Percentiles rank a stretch among this genome's conserved stretches.
Conservation (phyloP, 148 eudicot genomes). For the Dysphania ambrosioides region DNA sequence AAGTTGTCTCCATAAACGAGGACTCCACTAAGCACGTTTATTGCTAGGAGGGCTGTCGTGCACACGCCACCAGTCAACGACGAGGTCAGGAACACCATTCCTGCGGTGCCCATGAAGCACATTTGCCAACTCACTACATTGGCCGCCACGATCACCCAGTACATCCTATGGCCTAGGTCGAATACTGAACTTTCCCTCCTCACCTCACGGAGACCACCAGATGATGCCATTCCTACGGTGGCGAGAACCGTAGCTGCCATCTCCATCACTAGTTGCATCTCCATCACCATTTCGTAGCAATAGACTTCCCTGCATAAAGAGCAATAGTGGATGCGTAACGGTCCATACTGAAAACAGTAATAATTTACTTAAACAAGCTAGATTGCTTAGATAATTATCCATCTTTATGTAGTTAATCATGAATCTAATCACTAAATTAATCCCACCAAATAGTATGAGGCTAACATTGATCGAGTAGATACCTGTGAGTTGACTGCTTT, state of each 20-base stretch:
- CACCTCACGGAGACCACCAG: slow-evolving; percentile 60
- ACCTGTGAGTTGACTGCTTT: not conserved
- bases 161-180: slow-evolving; percentile 45
- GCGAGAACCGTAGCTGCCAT: slow-evolving; percentile 57
- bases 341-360: not conserved
- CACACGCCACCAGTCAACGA: slow-evolving; percentile 69
- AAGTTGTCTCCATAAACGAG: slow-evolving; percentile 62
- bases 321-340: not conserved
- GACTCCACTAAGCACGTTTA: slow-evolving; percentile 64
- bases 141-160: slow-evolving; percentile 39
- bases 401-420: too few relatives aligned
- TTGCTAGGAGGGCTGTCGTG: slow-evolving; percentile 58
- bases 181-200: slow-evolving; percentile 38
- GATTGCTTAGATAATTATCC: too few relatives aligned
- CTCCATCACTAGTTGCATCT: slow-evolving; percentile 81
- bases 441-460: too few relatives aligned
- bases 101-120: slow-evolving; percentile 88
- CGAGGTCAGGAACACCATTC: slow-evolving; percentile 76
- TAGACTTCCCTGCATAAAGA: slow-evolving; percentile 33
- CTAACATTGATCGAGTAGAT: too few relatives aligned
- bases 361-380: too few relatives aligned
- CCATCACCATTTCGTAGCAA: slow-evolving; percentile 74
- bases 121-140: slow-evolving; percentile 63
- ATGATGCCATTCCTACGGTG: slow-evolving; percentile 54
- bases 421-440: too few relatives aligned